phyloP scores from a whole-genome alignment of 2,329 filamentous ascomycete species.

The Calonectria hongkongensis region DNA sequence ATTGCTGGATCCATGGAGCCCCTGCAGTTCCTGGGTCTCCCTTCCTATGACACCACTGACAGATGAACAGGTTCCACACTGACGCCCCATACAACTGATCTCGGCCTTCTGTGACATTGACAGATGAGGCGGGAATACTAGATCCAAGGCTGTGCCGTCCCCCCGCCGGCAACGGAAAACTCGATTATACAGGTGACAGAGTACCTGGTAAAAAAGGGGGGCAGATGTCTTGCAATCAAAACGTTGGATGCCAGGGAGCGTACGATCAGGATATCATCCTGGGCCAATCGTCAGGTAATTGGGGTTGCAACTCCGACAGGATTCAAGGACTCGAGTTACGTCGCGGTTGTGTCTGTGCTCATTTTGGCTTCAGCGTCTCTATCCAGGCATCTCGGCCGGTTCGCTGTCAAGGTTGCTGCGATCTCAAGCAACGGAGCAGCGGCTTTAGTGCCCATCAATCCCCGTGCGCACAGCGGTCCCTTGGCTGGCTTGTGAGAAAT shows the following conservation, averaged over 20 bases:
- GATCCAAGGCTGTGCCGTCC: conserved; percentile 19
- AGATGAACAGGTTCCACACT: conserved; percentile 41
- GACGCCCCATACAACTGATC: conserved; percentile 36
- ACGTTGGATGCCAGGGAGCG: conserved; percentile 14
- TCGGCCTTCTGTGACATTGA: conserved; percentile 26
- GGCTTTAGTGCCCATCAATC: conserved; percentile 23
- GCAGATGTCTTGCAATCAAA: conserved; percentile 24
- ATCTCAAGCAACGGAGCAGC: conserved; percentile 14
- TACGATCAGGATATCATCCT: conserved; percentile 35
- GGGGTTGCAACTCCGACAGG: conserved; percentile 19
- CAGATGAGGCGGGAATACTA: conserved; percentile 30
- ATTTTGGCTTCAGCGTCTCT: conserved; percentile 8
- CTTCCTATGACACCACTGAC: conserved; percentile 42
- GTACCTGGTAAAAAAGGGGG: not conserved
- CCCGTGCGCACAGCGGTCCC: conserved; percentile 27
- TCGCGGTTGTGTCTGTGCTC: conserved; percentile 10
- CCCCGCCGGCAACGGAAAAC: conserved; percentile 18
- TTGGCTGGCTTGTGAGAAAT: conserved; percentile 29
- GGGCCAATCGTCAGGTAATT: conserved; percentile 23
- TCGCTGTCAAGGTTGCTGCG: conserved; percentile 22
- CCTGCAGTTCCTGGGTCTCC: conserved; percentile 31
- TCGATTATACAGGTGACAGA: not conserved
- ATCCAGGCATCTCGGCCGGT: conserved; percentile 26
- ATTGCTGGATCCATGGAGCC: conserved; percentile 32
- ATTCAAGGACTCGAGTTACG: conserved; percentile 26